Conservation (phyloP, 495 filamentous ascomycete genomes). For the Lasiosphaeria ovina region DNA sequence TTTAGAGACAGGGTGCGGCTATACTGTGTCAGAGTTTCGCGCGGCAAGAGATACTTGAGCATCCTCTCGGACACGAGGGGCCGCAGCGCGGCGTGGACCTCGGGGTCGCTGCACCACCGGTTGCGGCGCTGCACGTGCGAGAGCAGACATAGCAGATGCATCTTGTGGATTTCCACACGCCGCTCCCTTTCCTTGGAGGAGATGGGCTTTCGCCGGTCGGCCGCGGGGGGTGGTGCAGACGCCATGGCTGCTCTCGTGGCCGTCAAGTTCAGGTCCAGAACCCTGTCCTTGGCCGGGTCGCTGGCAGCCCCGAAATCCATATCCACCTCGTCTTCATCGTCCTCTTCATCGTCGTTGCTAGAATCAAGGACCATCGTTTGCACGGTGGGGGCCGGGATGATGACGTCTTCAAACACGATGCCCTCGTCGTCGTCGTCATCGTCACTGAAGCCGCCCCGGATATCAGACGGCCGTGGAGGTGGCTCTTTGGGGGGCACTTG, state of each 20-base stretch:
- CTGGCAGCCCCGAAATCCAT: constrained; percentile 18
- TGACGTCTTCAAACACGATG: constrained; percentile 39
- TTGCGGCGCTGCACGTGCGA: constrained; percentile 73
- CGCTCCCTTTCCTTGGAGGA: constrained; percentile 67
- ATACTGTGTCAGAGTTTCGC: constrained; percentile 64
- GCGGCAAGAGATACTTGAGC: constrained; percentile 61
- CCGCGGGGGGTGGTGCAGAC: constrained; percentile 18
- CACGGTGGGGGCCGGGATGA: constrained; percentile 24
- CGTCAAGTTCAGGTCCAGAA: constrained; percentile 58
- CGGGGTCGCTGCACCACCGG: constrained; percentile 80
- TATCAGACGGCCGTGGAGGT: constrained; percentile 8
- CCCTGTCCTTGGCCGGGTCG: background rate
- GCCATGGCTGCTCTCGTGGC: constrained; percentile 41
- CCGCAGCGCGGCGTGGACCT: constrained; percentile 60
- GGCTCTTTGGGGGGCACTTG: constrained; percentile 6
- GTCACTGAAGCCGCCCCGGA: constrained; percentile 31
- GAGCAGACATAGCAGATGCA: constrained; percentile 79
- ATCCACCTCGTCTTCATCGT: constrained; percentile 38
- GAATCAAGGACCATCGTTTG: constrained; percentile 30
- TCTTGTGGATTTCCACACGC: constrained; percentile 78
- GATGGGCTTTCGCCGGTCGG: constrained; percentile 58
- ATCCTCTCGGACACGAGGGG: constrained; percentile 59
- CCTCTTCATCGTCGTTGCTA: constrained; percentile 34
- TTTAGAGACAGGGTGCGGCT: constrained; percentile 68
- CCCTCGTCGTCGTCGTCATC: constrained; percentile 35